These are phyloP conservation scores for Boletus smithii DNA, from an alignment of 1,284 basidiomycete species.

Conservation along the genomic window DNA sequence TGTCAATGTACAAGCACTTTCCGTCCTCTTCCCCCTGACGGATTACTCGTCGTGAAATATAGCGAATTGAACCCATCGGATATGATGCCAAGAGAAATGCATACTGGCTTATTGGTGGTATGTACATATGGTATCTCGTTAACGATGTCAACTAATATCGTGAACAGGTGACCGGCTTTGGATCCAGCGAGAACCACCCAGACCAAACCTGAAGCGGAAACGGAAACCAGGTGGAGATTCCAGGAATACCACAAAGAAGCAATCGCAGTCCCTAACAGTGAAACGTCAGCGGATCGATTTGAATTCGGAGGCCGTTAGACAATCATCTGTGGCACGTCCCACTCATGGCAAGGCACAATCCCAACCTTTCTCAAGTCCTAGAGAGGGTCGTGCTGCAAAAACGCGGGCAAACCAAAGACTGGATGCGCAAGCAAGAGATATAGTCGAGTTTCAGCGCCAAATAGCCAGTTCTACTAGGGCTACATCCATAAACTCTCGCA, in stretches of 20 bases:
- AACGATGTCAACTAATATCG: slow-evolving; percentile 4
- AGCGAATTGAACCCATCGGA: slow-evolving; percentile 87
- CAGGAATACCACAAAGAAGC: slow-evolving; percentile 31
- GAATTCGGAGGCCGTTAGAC: slow-evolving; percentile 2
- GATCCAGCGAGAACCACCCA: slow-evolving; percentile 73
- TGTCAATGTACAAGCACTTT: slow-evolving; percentile 27
- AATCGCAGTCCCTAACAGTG: slow-evolving; percentile 14
- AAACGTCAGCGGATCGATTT: slow-evolving; percentile 25
- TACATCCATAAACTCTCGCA: slow-evolving; percentile 23
- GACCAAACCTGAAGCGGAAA: slow-evolving; percentile 59
- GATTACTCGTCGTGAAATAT: slow-evolving; percentile 10
- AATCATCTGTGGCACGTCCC: slow-evolving; percentile 13
- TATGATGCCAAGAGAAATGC: slow-evolving; percentile 79
- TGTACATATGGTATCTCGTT: slow-evolving; percentile 18
- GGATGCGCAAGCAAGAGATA: slow-evolving; percentile 63
- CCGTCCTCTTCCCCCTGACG: slow-evolving; percentile 3
- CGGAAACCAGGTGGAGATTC: slow-evolving; percentile 30
- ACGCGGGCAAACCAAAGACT: slow-evolving; percentile 65
- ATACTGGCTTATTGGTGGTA: slow-evolving; percentile 86
- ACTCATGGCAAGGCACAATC: slow-evolving; percentile 14
- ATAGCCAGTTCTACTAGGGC: slow-evolving; percentile 26
- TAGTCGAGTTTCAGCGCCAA: slow-evolving; percentile 59
- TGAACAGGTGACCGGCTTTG: slow-evolving; percentile 72
- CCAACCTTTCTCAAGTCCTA: slow-evolving; percentile 25
- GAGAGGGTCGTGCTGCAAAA: slow-evolving; percentile 60